A percentile compares a stretch with the other conserved stretches of the same genome.
Evolutionary conservation across 345 rosid species (phyloP).

Genomic region (Syzygium aromaticum): DNA sequence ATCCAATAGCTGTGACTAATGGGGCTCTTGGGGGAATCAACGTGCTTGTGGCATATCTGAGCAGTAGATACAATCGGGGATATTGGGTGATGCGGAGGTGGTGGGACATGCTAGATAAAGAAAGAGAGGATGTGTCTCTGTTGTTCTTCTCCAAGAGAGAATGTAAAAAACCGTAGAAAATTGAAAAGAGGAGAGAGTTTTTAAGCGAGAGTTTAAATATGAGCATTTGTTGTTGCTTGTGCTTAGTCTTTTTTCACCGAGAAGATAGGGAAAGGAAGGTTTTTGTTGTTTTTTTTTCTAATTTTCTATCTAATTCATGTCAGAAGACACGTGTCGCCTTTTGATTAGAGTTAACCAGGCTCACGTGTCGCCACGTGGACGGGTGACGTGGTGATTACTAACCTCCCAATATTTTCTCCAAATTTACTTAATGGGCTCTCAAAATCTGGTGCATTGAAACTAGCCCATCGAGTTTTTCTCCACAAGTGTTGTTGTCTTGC

Average conservation of each 20-base stretch:
- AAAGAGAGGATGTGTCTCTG: background rate
- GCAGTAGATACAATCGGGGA: accelerated
- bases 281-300: too few relatives aligned
- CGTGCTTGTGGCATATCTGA: background rate
- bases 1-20: background rate
- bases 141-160: background rate
- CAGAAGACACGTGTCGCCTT: too few relatives aligned
- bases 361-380: too few relatives aligned
- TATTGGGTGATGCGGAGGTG: background rate
- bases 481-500: too few relatives aligned
- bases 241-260: background rate
- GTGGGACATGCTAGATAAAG: background rate
- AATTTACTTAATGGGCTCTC: too few relatives aligned
- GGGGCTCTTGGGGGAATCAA: accelerated
- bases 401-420: too few relatives aligned
- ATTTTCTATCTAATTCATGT: too few relatives aligned
- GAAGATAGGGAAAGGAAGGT: too few relatives aligned
- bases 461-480: too few relatives aligned
- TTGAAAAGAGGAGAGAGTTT: background rate
- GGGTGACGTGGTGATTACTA: too few relatives aligned
- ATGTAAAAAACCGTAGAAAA: background rate
- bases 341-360: too few relatives aligned
- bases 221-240: background rate
- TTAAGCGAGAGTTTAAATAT: background rate
- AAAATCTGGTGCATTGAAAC: too few relatives aligned